Evolutionary conservation across 441 rosid genomes (phyloP), one percentile per base, ranked within the genome.

Genomic region (Populus trichocarpa): DNA sequence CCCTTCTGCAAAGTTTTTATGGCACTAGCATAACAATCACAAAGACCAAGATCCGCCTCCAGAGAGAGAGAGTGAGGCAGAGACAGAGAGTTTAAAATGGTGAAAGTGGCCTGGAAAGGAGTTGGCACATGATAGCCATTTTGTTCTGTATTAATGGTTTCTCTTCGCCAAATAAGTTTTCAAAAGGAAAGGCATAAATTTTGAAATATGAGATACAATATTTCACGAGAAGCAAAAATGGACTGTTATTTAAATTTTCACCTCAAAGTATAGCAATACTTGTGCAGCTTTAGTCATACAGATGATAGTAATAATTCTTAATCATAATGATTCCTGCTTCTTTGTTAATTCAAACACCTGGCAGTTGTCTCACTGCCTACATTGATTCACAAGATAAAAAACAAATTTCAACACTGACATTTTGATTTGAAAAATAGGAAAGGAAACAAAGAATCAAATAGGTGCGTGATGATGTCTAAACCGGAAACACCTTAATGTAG

Each of bases 1-100:
- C 71, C 71, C 38, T 32, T 68, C 40, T 68, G 71, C 38, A 68
- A 68, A 68, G 71, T 68, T 68, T 68, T 33, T 40, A 33, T 20
- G 18, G 12, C 12, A 68, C 18, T 68, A 8, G n/a, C 40, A 32
- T 8, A 68, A 32, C 36, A 18, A 28, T 32, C 38, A 8, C n/a
- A 68, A 68, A 68, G 40, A 28, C 71, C 71, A 6, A 33, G 40
- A 33, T 25, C 71, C 33, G 38, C 71, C 71, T 8, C 71, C 13
- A 28, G 10, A 28, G n/a, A 18, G 61, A 14, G n/a, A 46, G 57
- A 46, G 20, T 1, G 35, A 32, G 35, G 14, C 20, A 16, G 59
- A 16, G 59, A 46, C 18, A 53, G 61, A 18, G 3, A 28, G 36
- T 32, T 1, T 66, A 11, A 30, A 25, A 67, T 28, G 63, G 63